These are phyloP conservation scores for Globisporangium mamillatum DNA, from an alignment of 352 stramenopile genomes.

Conservation along the genomic window DNA sequence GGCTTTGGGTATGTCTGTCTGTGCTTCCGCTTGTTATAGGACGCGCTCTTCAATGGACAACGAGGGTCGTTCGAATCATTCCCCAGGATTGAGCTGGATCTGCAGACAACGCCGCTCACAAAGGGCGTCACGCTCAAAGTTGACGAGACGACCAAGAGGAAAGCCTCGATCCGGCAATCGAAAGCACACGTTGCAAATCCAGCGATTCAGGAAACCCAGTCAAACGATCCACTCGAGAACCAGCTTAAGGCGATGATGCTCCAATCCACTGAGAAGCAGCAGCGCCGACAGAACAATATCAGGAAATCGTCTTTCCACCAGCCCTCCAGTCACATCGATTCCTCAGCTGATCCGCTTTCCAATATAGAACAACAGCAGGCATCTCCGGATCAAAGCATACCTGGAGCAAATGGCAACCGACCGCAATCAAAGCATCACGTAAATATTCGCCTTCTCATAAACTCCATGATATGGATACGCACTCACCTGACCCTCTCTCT, in stretches of 20 bases:
- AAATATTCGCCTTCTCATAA: not conserved
- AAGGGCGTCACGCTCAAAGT: constrained; percentile 46
- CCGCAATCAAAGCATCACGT: constrained; percentile 6
- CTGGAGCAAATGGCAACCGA: not conserved
- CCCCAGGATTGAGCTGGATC: constrained; percentile 38
- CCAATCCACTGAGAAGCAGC: constrained; percentile 1
- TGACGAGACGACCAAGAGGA: constrained; percentile 12
- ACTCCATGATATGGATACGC: not conserved
- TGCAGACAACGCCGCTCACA: constrained; percentile 34
- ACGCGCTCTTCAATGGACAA: constrained; percentile 32
- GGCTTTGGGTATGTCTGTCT: not conserved
- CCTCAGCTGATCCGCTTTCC: not conserved
- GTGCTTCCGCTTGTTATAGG: constrained; percentile 8
- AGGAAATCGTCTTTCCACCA: not conserved
- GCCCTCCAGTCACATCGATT: not conserved
- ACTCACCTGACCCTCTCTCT: not conserved
- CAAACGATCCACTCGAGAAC: constrained; percentile 21
- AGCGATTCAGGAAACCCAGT: constrained; percentile 7
- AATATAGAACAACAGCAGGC: not conserved
- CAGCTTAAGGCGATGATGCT: constrained; percentile 15
- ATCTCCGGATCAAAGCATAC: constrained; percentile 1
- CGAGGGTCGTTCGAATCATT: constrained; percentile 40
- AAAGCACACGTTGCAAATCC: not conserved
- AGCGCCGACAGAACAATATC: not conserved
- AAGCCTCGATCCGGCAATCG: not conserved